phyloP scores from a whole-genome alignment of 148 eudicot species.

The Rhododendron simsii region DNA sequence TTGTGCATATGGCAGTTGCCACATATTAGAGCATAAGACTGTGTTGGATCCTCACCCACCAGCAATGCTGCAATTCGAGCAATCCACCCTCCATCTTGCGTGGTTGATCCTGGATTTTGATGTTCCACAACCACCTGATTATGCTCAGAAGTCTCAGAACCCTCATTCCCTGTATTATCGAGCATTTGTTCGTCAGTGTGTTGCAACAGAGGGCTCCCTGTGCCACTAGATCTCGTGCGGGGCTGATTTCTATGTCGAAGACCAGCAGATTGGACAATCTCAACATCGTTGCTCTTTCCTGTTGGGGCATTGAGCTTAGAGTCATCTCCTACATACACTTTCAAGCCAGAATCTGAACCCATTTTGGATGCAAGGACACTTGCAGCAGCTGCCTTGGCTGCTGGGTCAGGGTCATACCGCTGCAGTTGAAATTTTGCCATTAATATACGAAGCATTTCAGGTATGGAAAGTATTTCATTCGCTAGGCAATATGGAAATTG shows the following conservation, averaged over 20 bases:
- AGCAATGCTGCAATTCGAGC: constrained; percentile 86
- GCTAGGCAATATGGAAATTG: not conserved
- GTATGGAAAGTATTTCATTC: not conserved
- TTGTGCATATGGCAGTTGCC: constrained; percentile 97
- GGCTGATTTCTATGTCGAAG: constrained; percentile 71
- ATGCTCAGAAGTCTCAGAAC: constrained; percentile 32
- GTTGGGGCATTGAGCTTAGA: constrained; percentile 25
- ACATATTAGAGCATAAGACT: constrained; percentile 89
- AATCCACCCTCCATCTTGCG: constrained; percentile 74
- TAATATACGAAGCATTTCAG: constrained; percentile 9
- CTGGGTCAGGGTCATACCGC: constrained; percentile 95
- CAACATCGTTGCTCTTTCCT: constrained; percentile 70
- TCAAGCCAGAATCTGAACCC: constrained; percentile 88
- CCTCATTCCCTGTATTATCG: constrained; percentile 29
- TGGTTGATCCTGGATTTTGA: constrained; percentile 40
- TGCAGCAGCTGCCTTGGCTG: constrained; percentile 97
- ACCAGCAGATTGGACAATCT: constrained; percentile 49
- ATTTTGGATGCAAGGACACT: constrained; percentile 83
- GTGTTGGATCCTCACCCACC: constrained; percentile 96
- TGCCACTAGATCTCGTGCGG: constrained; percentile 33
- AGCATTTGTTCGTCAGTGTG: constrained; percentile 32
- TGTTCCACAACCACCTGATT: constrained; percentile 66
- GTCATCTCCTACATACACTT: constrained; percentile 63
- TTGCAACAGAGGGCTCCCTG: constrained; percentile 32
- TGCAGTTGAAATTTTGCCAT: constrained; percentile 29